A percentile compares a stretch with the other conserved stretches of the same genome.
These are phyloP conservation scores for Termitomyces sp. DNA, from an alignment of 768 basidiomycete species.

Conservation along the genomic window DNA sequence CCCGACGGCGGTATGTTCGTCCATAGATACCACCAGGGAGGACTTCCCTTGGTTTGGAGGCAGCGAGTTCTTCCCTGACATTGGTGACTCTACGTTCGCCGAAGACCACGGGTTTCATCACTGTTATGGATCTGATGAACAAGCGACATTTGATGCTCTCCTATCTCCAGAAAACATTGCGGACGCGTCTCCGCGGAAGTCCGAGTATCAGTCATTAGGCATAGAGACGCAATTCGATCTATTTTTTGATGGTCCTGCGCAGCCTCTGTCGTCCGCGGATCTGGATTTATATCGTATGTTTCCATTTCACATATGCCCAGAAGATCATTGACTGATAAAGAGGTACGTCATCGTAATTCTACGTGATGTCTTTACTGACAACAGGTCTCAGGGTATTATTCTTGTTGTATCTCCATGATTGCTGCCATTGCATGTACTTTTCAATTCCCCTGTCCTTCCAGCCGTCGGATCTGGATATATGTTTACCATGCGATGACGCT, in stretches of 20 bases:
- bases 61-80: slow-evolving; percentile 27
- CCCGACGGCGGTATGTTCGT: slow-evolving; percentile 21
- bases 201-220: slow-evolving; percentile 7
- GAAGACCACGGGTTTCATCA: slow-evolving; percentile 16
- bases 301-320: not conserved
- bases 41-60: slow-evolving; percentile 31
- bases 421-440: slow-evolving; percentile 49
- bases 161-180: slow-evolving; percentile 2
- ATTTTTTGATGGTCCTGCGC: not conserved
- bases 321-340: slow-evolving; percentile 23
- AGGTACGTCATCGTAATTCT: slow-evolving; percentile 26
- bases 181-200: slow-evolving; percentile 12
- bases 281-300: slow-evolving; percentile 52
- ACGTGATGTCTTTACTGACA: slow-evolving; percentile 4
- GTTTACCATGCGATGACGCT: slow-evolving; percentile 50
- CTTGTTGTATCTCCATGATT: slow-evolving; percentile 53
- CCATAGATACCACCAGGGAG: slow-evolving; percentile 17
- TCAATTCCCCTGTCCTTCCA: slow-evolving; percentile 40
- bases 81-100: slow-evolving; percentile 5
- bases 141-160: slow-evolving; percentile 11
- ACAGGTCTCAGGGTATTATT: slow-evolving; percentile 30
- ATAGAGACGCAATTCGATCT: not conserved
- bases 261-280: slow-evolving; percentile 35
- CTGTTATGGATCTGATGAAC: slow-evolving; percentile 11
- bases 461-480: slow-evolving; percentile 40